Evolutionary conservation across 2,329 filamentous ascomycete species (phyloP).

Genomic region (Aspergillus proliferans): DNA sequence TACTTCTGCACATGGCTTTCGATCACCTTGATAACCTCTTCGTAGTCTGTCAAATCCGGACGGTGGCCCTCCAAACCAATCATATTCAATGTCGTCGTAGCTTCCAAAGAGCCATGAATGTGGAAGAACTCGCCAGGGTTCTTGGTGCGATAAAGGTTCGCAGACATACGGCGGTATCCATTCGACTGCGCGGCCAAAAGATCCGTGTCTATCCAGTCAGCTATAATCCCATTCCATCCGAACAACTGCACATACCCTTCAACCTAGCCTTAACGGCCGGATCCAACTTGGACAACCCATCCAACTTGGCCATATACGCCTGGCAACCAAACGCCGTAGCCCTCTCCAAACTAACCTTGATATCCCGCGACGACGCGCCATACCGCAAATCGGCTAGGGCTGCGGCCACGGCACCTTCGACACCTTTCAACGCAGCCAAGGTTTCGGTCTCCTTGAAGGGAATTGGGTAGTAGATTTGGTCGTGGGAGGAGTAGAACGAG

Average conservation of each 20-base stretch:
- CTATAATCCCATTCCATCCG: neutral
- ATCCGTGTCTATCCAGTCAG: conserved; percentile 57
- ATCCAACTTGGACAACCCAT: conserved; percentile 34
- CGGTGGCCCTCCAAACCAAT: conserved; percentile 59
- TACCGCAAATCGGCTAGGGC: conserved; percentile 53
- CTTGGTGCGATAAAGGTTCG: conserved; percentile 65
- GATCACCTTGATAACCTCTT: conserved; percentile 54
- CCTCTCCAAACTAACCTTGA: conserved; percentile 32
- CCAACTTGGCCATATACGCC: conserved; percentile 38
- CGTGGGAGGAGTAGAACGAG: conserved; percentile 30
- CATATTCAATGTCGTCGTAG: conserved; percentile 63
- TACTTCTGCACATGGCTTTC: conserved; percentile 54
- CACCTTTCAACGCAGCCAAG: conserved; percentile 51
- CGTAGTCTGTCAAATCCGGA: conserved; percentile 56
- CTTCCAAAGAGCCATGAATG: conserved; percentile 68
- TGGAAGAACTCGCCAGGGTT: conserved; percentile 64
- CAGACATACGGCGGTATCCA: conserved; percentile 64
- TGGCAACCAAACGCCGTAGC: conserved; percentile 37
- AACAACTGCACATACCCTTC: conserved; percentile 22
- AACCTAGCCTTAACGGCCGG: conserved; percentile 32
- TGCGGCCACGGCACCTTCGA: conserved; percentile 56
- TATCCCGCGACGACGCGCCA: conserved; percentile 30
- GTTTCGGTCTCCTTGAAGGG: conserved; percentile 51
- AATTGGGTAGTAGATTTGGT: conserved; percentile 36
- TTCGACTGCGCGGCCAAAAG: conserved; percentile 64